Evolutionary conservation across 345 rosid genomes (phyloP), one percentile per base, ranked within the genome.

Genomic region (Pugionium dolabratum): DNA sequence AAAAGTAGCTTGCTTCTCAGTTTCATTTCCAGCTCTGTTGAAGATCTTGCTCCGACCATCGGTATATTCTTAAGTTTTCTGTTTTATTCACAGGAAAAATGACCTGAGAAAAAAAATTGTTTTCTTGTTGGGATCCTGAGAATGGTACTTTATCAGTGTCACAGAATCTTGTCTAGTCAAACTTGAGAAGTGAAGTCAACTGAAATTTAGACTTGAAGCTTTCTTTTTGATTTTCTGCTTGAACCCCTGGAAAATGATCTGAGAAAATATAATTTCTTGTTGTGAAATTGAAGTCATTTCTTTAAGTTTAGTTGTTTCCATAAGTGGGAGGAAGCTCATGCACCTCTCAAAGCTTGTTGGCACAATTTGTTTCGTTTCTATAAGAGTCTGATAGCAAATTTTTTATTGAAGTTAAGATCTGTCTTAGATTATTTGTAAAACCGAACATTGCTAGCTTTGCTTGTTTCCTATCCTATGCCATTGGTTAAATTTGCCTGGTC

Each of bases 1-100:
- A 94, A 90, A 79, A 94, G 97, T 60, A 88, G 92, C 56, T 76
- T 94, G 36, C 99, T 94, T 66, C 79, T 90, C 47, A 86, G 85
- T 59, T 88, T 90, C 82, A 85, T 94, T 75, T 88, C 97, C 46
- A 75, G 76, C 76, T 76, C 83, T 40, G 62, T 69, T 62, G 85
- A 81, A 48, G 84, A 94, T 64, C 92, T 83, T 62, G 84, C 97
- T 52, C 97, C 99, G 28, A 94, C 99, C 47, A 73, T 90, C 18
- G 97, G 99, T 94, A 84, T 18, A 34, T 7, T 37, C 44, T 47
- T 40, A 5, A 6, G 2, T 18, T 40, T 70, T 71, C 30, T 63
- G 45, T 69, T 61, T 73, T 6, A 48, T 43, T 57, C 32, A 30
- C 26, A 6, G 7, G 28, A 46, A 43, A 43, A 9, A 50, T 2